Evolutionary conservation across 345 rosid species (phyloP).

Genomic region (Lepidium africanum): DNA sequence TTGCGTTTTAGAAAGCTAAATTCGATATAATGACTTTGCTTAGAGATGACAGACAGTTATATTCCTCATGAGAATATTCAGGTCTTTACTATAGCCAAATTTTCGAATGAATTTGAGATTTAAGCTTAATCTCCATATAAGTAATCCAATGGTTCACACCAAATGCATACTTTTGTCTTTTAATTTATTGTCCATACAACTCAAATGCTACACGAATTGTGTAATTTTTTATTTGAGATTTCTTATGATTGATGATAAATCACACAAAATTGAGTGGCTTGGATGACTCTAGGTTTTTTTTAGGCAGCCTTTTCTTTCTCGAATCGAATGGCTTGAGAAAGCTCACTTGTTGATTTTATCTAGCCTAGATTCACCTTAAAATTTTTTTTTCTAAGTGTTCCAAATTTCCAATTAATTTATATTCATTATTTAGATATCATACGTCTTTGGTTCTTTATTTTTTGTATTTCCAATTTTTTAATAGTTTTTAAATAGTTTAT

Average conservation of each 20-base stretch:
- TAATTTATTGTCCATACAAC: not conserved
- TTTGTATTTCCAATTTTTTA: too few species aligned
- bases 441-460: too few species aligned
- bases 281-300: not conserved
- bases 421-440: too few species aligned
- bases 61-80: not conserved
- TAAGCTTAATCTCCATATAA: not conserved
- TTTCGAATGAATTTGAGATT: not conserved
- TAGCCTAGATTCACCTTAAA: too few species aligned
- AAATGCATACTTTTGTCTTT: not conserved
- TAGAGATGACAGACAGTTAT: not conserved
- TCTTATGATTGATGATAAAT: not conserved
- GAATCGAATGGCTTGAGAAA: not conserved
- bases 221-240: not conserved
- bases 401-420: not conserved
- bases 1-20: not conserved
- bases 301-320: not conserved
- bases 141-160: slow-evolving; percentile 2
- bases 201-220: not conserved
- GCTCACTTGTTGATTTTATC: not conserved
- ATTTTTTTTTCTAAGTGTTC: too few species aligned
- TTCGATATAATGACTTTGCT: slow-evolving; percentile 3
- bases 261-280: not conserved
- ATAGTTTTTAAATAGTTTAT: too few species aligned
- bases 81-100: not conserved